These are phyloP conservation scores for Fraxinus ornus DNA, from an alignment of 305 asterid genomes.

Conservation along the genomic window DNA sequence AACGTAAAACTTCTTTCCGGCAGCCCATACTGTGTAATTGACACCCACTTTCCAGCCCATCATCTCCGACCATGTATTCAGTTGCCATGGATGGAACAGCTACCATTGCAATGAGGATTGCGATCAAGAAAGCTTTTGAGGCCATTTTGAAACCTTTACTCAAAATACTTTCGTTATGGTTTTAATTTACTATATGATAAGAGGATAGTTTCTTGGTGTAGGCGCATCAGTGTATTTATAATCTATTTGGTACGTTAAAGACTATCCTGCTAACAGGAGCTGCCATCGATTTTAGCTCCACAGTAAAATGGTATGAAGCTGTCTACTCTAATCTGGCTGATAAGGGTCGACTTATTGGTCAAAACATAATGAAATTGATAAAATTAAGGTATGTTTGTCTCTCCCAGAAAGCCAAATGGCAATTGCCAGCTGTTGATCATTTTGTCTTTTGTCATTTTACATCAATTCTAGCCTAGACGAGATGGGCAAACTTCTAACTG, in stretches of 20 bases:
- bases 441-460: too few species aligned
- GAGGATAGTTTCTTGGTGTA: neutral
- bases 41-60: conserved; percentile 35
- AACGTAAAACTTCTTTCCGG: conserved; percentile 28
- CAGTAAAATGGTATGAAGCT: neutral
- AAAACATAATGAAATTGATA: neutral
- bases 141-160: conserved; percentile 10
- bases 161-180: neutral
- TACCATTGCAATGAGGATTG: conserved; percentile 6
- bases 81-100: conserved; percentile 16
- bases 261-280: neutral
- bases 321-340: neutral
- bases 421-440: too few species aligned
- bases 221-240: neutral
- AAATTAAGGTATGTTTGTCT: neutral
- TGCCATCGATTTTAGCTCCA: neutral
- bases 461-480: neutral
- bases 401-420: neutral
- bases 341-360: neutral
- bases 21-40: conserved; percentile 35
- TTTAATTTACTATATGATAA: neutral
- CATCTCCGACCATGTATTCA: conserved; percentile 34
- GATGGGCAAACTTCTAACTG: neutral
- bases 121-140: conserved; percentile 21
- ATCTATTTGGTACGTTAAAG: neutral